Evolutionary conservation across 2,329 filamentous ascomycete genomes (phyloP).

Genomic region (Diaporthe capsici): DNA sequence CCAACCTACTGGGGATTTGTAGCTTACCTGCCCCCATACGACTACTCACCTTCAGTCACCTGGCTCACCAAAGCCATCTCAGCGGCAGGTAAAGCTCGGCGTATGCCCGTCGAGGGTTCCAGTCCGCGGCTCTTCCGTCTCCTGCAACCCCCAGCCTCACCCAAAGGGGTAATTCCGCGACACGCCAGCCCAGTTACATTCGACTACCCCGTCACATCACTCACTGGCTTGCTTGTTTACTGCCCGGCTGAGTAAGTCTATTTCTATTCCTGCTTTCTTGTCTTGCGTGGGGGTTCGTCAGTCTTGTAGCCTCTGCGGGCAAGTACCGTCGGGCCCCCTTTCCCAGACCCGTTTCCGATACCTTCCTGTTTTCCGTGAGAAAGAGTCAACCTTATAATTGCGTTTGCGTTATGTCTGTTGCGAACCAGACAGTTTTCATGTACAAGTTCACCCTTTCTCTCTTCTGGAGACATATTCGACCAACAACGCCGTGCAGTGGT

Average conservation of each 20-base stretch:
- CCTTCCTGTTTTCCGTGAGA: background rate
- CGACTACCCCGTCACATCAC: background rate
- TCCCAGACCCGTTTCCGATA: background rate
- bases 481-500: background rate
- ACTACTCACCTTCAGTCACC: constrained; percentile 23
- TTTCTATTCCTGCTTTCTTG: background rate
- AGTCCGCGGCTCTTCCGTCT: background rate
- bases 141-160: background rate
- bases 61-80: constrained; percentile 3
- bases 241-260: constrained; percentile 26
- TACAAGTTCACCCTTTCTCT: background rate
- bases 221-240: background rate
- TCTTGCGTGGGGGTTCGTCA: background rate
- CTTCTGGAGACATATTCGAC: background rate
- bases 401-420: background rate
- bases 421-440: background rate
- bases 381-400: background rate
- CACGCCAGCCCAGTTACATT: background rate
- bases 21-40: constrained; percentile 16
- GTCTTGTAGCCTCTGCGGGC: background rate
- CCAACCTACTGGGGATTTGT: background rate
- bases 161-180: constrained; percentile 4
- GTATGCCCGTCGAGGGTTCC: background rate
- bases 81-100: background rate
- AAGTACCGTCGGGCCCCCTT: background rate